Evolutionary conservation across 73 alveolate genomes (phyloP), one percentile per base, ranked within the genome.

Genomic region (Paraurostyla sp.): DNA sequence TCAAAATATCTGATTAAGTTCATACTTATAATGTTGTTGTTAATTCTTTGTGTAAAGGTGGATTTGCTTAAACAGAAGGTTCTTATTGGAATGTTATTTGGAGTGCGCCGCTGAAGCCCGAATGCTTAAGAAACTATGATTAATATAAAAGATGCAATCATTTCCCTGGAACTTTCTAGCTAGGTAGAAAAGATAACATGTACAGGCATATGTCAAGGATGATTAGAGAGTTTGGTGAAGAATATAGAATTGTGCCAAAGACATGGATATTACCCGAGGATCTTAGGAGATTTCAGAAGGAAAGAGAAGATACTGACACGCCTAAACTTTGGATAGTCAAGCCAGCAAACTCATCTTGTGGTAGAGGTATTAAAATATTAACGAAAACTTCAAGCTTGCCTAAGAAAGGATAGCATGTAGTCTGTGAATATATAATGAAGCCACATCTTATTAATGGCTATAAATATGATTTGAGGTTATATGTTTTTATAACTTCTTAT

Each of bases 201-300:
- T 93, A 89, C 75, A 83, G 94, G 48, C 93, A 93, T 80, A 38
- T 60, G 0, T 81, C 81, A 0, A 92, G 88, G 75, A 71, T 92
- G 94, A 82, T 92, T 49, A 90, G 95, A 69, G 95, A 92, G 73
- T 96, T 43, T 65, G 93, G 92, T 20, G 89, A 91, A 20, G 98
- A 93, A 41, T 96, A 76, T 69, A 89, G 65, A 16, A 87, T 95
- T 57, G 83, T 93, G 56, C 98, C 99, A 11, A 92, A 93, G 60
- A 96, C 99, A 7, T 95, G 94, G 90, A 69, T 95, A 32, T 73
- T 97, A 36, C 96, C 98, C 6, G 94, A 92, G 75, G 99, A 97
- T 76, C 62, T 76, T 51, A 93, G 93, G 62, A 78, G 96, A 48
- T 91, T 95, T 59, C 57, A 68, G 43, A 41, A 69, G 38, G 90